These are phyloP conservation scores for Polyplosphaeria fusca DNA, from an alignment of 495 filamentous ascomycete species.

Conservation along the genomic window DNA sequence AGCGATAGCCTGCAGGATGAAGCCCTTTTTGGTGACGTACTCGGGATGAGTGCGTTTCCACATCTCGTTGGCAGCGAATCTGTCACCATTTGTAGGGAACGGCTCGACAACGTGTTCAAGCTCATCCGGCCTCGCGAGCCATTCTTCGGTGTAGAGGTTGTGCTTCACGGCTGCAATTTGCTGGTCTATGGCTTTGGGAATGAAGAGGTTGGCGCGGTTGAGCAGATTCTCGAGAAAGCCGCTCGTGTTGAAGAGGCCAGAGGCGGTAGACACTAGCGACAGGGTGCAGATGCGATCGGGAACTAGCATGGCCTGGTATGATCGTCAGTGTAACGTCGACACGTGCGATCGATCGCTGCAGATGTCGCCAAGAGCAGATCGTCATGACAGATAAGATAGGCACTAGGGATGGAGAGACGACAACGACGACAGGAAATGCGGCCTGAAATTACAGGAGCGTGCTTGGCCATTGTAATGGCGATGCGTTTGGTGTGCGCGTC, in stretches of 20 bases:
- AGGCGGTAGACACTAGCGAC: constrained; percentile 68
- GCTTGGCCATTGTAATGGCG: background rate
- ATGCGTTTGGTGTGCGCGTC: constrained; percentile 19
- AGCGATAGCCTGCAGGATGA: constrained; percentile 73
- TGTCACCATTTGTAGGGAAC: constrained; percentile 73
- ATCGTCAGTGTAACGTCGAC: constrained; percentile 2
- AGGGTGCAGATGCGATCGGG: constrained; percentile 63
- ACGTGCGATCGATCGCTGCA: too few relatives aligned
- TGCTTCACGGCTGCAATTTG: constrained; percentile 53
- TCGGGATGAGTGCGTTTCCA: constrained; percentile 56
- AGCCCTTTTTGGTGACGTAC: constrained; percentile 61
- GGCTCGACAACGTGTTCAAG: constrained; percentile 44
- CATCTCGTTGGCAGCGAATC: constrained; percentile 74
- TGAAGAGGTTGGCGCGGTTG: constrained; percentile 61
- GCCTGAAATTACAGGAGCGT: constrained; percentile 21
- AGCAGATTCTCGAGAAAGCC: constrained; percentile 62
- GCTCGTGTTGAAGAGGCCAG: constrained; percentile 62
- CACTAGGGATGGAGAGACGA: constrained; percentile 15
- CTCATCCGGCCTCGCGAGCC: constrained; percentile 60
- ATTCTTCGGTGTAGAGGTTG: constrained; percentile 59
- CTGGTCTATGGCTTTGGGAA: constrained; percentile 63
- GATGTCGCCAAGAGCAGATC: constrained; percentile 7
- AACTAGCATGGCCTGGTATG: constrained; percentile 46
- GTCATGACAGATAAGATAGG: background rate
- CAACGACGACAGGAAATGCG: background rate